Evolutionary conservation across 305 asterid genomes (phyloP).

Genomic region (Fraxinus albicans): DNA sequence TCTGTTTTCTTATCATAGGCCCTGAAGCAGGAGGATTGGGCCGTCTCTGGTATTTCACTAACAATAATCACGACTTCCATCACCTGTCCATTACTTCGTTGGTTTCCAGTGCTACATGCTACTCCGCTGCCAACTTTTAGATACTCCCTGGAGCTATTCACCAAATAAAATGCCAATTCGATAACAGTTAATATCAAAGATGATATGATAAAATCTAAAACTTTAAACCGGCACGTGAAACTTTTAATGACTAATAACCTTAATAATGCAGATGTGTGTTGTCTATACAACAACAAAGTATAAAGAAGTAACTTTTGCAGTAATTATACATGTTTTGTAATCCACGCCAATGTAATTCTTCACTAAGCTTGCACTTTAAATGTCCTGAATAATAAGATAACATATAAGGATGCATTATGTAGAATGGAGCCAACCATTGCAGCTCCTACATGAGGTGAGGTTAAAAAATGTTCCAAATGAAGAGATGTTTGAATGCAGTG

Average conservation of each 20-base stretch:
- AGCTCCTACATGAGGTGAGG: not conserved
- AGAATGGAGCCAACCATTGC: constrained; percentile 3
- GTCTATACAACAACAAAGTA: not conserved
- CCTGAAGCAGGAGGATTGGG: constrained; percentile 52
- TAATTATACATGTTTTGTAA: not conserved
- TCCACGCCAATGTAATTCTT: constrained; percentile 3
- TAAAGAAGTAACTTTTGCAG: constrained; percentile 1
- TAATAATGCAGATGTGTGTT: not conserved
- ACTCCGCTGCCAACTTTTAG: constrained; percentile 75
- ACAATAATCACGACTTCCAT: constrained; percentile 75
- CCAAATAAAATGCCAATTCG: constrained; percentile 17
- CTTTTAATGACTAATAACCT: constrained; percentile 10
- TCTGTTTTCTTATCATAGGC: constrained; percentile 57
- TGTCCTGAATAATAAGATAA: constrained; percentile 5
- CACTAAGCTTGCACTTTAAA: constrained; percentile 7
- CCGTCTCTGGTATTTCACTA: constrained; percentile 45
- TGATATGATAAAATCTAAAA: constrained; percentile 5
- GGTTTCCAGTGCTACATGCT: constrained; percentile 50
- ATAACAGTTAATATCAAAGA: constrained; percentile 3
- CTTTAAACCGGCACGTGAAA: constrained; percentile 3
- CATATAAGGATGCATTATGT: not conserved
- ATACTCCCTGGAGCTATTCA: constrained; percentile 47
- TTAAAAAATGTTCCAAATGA: constrained; percentile 6
- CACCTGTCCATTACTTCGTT: constrained; percentile 41
- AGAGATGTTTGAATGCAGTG: not conserved